A percentile compares a stretch with the other conserved stretches of the same genome.
Conservation (phyloP, 306 rosid species). For the Cercis canadensis region DNA sequence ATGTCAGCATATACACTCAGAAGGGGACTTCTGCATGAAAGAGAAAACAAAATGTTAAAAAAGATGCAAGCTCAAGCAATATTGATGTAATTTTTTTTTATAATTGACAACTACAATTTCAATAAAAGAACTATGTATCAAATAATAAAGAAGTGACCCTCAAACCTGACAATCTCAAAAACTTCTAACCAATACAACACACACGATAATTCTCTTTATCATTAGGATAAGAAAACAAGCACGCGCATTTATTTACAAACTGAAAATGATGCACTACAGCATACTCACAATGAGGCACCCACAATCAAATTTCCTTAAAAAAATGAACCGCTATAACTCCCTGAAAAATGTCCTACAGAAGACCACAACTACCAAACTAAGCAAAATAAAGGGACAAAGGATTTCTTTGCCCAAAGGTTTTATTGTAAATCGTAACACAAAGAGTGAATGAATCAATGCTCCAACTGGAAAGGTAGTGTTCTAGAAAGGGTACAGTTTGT, state of each 20-base stretch:
- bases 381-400: constrained; percentile 9
- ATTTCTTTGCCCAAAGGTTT: not conserved
- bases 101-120: constrained; percentile 26
- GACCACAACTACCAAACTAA: constrained; percentile 4
- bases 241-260: constrained; percentile 12
- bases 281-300: not conserved
- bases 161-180: constrained; percentile 13
- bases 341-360: constrained; percentile 16
- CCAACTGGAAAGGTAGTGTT: constrained; percentile 5
- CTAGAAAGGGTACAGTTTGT: not conserved
- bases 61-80: constrained; percentile 28
- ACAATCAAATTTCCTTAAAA: no score
- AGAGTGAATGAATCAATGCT: constrained; percentile 2
- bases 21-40: constrained; percentile 85
- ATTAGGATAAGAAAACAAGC: not conserved
- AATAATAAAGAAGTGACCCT: constrained; percentile 1
- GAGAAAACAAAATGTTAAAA: constrained; percentile 29
- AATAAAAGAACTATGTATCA: no score
- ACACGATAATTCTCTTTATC: not conserved
- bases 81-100: constrained; percentile 11
- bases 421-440: constrained; percentile 2
- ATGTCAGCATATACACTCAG: constrained; percentile 97
- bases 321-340: no score
- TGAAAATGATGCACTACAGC: not conserved
- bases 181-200: not conserved